Base-by-base conservation (phyloP, 768 basidiomycete species). In the Suillus weaverae region DNA sequence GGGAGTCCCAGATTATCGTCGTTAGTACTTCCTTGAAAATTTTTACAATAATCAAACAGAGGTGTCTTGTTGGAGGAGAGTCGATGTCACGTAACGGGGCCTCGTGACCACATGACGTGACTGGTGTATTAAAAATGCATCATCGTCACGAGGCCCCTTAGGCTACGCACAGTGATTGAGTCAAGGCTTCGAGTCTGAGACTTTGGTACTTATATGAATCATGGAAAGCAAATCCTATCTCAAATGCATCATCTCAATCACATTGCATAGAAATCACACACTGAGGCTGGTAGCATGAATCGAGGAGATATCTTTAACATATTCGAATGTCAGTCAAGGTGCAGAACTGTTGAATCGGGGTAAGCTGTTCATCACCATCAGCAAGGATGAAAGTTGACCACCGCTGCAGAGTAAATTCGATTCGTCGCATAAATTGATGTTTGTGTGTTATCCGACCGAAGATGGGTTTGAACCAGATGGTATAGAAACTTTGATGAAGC, bases 381-480 rank as follows among this genome's bases (percentile, higher is more conserved):
- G 9, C 26, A 18, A 30, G 5, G 39, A 26, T 26, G 3, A 33
- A 60, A 53, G 30, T 62, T 63, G 63, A 44, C 53, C 30, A 14
- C 8, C 3, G 26, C 7, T 22, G 33, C 67, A 82, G 83, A 76
- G 74, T 39, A 83, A 85, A 71, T 85, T 85, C 59, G 80, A 83
- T 54, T 74, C 81, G 11, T 71, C 74, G 20, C 72, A 77, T 32
- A 72, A 78, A 36, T 77, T 77, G 2, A 83, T 84, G 80, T 85
- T 84, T 66, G 80, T 85, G 10, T 84, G 83, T 70, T 84, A 83
- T 65, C 83, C 84, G 4, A 61, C 69, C 5, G 74, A 79, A 3
- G 78, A 85, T 11, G 81, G 79, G 2, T 83, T 85, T 62, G 82
- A 82, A 18, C 65, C 83, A 8, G 81, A 84, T 43, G 80, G 81